These are phyloP conservation scores for Paramecium tetraurelia DNA, from an alignment of 73 alveolate species.

Conservation along the genomic window DNA sequence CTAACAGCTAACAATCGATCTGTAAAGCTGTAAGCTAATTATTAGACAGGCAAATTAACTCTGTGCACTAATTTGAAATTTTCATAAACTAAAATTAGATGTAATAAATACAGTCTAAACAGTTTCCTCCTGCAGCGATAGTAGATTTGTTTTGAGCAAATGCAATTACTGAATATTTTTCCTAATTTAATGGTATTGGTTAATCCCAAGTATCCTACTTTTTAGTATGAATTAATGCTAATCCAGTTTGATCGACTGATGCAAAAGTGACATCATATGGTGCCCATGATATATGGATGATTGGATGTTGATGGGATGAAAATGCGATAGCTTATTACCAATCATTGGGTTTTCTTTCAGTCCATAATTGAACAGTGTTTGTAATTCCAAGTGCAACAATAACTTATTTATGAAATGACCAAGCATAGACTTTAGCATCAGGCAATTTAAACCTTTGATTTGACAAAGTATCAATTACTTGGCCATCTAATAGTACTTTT, in stretches of 20 bases:
- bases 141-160: neutral
- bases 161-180: neutral
- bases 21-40: neutral
- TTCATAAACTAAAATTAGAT: neutral
- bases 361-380: neutral
- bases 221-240: neutral
- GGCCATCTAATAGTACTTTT: neutral
- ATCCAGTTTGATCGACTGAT: neutral
- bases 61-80: neutral
- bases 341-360: constrained; percentile 6
- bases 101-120: neutral
- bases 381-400: neutral
- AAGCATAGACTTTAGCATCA: neutral
- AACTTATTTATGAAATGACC: constrained; percentile 10
- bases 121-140: neutral
- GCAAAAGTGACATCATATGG: constrained; percentile 2
- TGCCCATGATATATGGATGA: constrained; percentile 5
- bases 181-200: neutral
- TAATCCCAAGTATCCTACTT: neutral
- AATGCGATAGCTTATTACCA: neutral
- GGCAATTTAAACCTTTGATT: neutral
- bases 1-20: neutral
- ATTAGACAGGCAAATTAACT: neutral
- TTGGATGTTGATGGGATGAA: neutral
- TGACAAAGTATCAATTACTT: neutral